Conservation (phyloP, 495 filamentous ascomycete genomes). For the Beverwykella pulmonaria region DNA sequence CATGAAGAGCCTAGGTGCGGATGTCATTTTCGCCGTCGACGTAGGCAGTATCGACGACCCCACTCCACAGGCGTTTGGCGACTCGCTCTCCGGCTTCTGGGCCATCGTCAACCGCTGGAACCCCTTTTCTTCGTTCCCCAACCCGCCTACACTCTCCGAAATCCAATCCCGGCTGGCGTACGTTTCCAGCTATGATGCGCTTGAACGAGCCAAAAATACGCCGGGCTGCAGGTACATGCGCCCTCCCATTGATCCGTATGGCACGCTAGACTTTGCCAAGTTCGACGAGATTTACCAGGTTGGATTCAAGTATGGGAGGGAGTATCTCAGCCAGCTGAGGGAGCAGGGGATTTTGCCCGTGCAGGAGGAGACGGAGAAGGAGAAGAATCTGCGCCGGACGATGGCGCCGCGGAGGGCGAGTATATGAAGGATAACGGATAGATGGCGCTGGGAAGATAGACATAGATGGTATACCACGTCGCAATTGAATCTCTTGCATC, state of each 20-base stretch:
- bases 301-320: slow-evolving; percentile 81
- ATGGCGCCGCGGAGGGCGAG: slow-evolving; percentile 93
- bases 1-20: slow-evolving; percentile 92
- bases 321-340: slow-evolving; percentile 71
- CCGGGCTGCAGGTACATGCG: slow-evolving; percentile 93
- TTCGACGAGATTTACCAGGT: slow-evolving; percentile 95
- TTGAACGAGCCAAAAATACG: slow-evolving; percentile 87
- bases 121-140: slow-evolving; percentile 80
- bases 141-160: slow-evolving; percentile 92
- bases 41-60: slow-evolving; percentile 90
- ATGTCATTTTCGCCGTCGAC: slow-evolving; percentile 94
- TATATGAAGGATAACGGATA: slow-evolving; percentile 55
- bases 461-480: neutral
- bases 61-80: slow-evolving; percentile 86
- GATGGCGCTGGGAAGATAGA: neutral
- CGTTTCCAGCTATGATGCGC: slow-evolving; percentile 86
- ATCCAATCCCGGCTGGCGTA: slow-evolving; percentile 95
- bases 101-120: slow-evolving; percentile 95
- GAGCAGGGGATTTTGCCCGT: slow-evolving; percentile 73
- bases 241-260: slow-evolving; percentile 89
- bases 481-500: too few species aligned
- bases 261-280: slow-evolving; percentile 92
- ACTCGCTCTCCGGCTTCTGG: slow-evolving; percentile 95
- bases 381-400: slow-evolving; percentile 83
- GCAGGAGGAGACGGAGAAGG: slow-evolving; percentile 78